These are phyloP conservation scores for Lodderomyces margitis DNA, from an alignment of 1,139 yeast species.

Conservation along the genomic window DNA sequence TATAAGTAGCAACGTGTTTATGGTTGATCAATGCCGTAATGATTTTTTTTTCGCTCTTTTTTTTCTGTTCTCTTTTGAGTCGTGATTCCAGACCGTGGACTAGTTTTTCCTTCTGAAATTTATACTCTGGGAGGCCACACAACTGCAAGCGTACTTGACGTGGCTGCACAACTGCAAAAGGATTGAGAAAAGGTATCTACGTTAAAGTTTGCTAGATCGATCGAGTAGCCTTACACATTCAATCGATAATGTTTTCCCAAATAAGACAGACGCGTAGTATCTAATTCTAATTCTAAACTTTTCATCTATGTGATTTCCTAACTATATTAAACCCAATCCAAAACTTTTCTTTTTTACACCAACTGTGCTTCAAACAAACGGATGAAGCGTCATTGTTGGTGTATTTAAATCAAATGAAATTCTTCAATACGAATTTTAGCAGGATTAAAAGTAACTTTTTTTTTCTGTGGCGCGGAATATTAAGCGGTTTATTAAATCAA, in stretches of 20 bases:
- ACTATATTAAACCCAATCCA: background rate
- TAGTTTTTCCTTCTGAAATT: background rate
- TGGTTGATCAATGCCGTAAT: background rate
- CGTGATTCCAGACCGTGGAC: constrained; percentile 3
- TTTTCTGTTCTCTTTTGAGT: background rate
- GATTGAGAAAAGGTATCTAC: no score
- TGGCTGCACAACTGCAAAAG: no score
- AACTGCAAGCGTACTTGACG: background rate
- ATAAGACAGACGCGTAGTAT: constrained; percentile 1
- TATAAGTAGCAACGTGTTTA: background rate
- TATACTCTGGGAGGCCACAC: no score
- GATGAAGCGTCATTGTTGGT: no score
- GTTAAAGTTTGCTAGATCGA: no score
- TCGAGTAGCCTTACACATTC: no score
- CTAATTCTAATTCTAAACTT: background rate
- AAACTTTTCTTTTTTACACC: background rate
- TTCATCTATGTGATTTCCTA: background rate
- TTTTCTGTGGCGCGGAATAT: no score
- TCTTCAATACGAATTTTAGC: no score
- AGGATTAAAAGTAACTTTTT: no score
- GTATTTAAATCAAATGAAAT: no score
- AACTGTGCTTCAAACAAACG: no score
- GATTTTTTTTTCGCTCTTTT: background rate
- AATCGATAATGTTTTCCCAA: no score
- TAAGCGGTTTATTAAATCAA: background rate